Base-by-base conservation (phyloP, 1,284 basidiomycete species). In the Sanghuangporus weigelae region DNA sequence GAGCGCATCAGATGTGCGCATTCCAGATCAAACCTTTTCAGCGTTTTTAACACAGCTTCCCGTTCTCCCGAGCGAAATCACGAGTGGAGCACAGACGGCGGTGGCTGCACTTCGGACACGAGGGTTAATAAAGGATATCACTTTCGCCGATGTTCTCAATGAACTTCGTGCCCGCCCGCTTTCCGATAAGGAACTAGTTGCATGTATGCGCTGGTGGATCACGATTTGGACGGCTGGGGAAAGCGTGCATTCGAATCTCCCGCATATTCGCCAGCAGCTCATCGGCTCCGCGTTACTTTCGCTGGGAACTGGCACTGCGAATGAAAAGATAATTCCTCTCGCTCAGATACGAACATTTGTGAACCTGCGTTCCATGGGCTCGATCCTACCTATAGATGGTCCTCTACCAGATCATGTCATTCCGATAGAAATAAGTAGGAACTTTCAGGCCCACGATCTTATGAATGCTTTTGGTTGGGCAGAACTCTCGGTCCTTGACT, bases 121-220 rank as follows among this genome's bases (percentile, higher is more conserved):
- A 44, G 83, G 84, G 1, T 78, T 96, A 73, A 81, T 99, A n/a
- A 85, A 84, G 60, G 82, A 89, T n/a, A 90, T 96, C 66, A 85
- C 86, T 0, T 92, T 97, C 70, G 79, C 86, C 19, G 97, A 99
- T 72, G 92, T 98, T 19, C 79, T 98, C 57, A 77, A 81, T 58
- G 94, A 97, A 73, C 81, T 99, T 6, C 82, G 84, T 14, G 75
- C 81, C 2, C 81, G 92, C 12, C 89, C 96, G 1, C 79, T 99
- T 19, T 75, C 75, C 0, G 84, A 93, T 68, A 76, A 79, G 12
- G 95, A 98, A 74, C 89, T 93, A 77, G 74, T 89, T 21, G 87
- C 87, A 3, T 96, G 93, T 73, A 79, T 98, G 67, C 84, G 86
- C 63, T 99, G 96, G 96, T 97, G 95, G 92, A 84, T 90, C 60